These are phyloP conservation scores for Gyromitra esculenta DNA, from an alignment of 2,329 filamentous ascomycete species.

Conservation along the genomic window DNA sequence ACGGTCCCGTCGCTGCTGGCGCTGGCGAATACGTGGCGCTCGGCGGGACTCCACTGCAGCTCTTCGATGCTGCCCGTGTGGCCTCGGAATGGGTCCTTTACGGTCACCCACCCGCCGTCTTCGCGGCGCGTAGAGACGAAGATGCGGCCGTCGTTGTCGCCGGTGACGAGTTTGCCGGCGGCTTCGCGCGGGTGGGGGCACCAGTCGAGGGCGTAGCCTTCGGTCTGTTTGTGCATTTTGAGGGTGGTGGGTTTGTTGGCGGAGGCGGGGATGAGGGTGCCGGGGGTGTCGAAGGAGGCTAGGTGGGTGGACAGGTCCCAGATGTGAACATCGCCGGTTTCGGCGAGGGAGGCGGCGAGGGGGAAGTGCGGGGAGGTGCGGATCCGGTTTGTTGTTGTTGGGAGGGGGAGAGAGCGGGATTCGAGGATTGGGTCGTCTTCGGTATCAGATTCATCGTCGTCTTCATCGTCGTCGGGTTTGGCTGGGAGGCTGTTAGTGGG, in stretches of 20 bases:
- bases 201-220: conserved; percentile 98
- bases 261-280: conserved; percentile 78
- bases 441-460: conserved; percentile 72
- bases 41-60: conserved; percentile 93
- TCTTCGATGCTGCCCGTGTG: conserved; percentile 91
- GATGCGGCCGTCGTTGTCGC: conserved; percentile 89
- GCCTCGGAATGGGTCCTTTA: conserved; percentile 82
- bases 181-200: conserved; percentile 80
- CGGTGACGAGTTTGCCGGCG: conserved; percentile 85
- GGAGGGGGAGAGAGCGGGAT: conserved; percentile 85
- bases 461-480: conserved; percentile 58
- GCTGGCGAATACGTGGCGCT: conserved; percentile 92
- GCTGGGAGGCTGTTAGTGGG: conserved; percentile 4
- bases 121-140: conserved; percentile 87
- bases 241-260: conserved; percentile 92
- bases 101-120: conserved; percentile 88
- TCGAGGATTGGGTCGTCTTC: conserved; percentile 91
- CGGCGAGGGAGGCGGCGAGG: conserved; percentile 89
- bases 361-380: conserved; percentile 79
- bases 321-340: conserved; percentile 86
- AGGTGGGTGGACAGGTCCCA: conserved; percentile 94
- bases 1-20: conserved; percentile 93
- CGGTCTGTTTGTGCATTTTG: conserved; percentile 81
- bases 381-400: conserved; percentile 91
- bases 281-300: conserved; percentile 87